These are phyloP conservation scores for Hymenoscyphus scutula DNA, from an alignment of 2,329 filamentous ascomycete genomes.

Conservation along the genomic window DNA sequence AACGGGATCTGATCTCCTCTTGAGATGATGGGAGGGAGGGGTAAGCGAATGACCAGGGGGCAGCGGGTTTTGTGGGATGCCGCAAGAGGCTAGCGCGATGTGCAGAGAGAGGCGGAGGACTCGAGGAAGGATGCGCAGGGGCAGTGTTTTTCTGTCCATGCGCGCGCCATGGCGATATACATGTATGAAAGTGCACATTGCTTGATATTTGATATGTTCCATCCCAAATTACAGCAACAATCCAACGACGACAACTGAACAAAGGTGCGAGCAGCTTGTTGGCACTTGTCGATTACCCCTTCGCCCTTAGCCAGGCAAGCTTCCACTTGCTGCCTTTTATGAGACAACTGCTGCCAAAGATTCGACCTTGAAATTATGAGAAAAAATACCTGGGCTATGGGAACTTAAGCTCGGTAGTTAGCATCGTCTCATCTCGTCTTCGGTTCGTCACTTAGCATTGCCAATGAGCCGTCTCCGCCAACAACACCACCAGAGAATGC, in stretches of 20 bases:
- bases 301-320: background rate
- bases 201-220: background rate
- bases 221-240: background rate
- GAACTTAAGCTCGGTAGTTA: background rate
- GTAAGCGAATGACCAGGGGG: background rate
- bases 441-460: background rate
- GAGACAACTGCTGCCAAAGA: background rate
- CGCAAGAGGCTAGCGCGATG: background rate
- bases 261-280: background rate
- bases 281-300: background rate
- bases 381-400: background rate
- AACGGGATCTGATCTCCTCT: background rate
- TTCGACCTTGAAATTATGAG: background rate
- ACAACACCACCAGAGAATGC: background rate
- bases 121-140: background rate
- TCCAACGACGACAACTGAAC: background rate
- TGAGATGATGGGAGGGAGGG: background rate
- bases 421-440: background rate
- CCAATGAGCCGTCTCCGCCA: background rate
- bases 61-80: background rate
- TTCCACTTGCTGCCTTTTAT: background rate
- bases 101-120: background rate
- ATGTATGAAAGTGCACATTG: background rate
- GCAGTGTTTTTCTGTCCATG: conserved; percentile 1
- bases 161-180: background rate